Conservation (phyloP, 169 alveolate species). For the Cryptosporidium ubiquitum region DNA sequence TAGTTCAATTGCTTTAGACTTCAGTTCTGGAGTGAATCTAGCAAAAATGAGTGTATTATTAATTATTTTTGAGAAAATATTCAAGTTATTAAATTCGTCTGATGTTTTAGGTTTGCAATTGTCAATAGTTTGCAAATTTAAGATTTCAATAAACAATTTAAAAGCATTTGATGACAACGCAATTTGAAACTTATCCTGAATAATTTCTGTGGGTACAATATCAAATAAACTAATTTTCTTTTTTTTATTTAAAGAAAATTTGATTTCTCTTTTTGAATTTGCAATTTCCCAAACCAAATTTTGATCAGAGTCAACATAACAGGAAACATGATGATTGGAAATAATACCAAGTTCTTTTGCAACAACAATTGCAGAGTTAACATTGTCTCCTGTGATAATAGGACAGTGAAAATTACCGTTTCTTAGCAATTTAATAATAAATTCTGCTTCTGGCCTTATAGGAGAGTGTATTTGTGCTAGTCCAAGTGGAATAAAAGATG, state of each 20-base stretch:
- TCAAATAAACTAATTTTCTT: neutral
- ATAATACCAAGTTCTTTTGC: slow-evolving; percentile 25
- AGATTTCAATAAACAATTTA: neutral
- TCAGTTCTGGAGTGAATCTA: slow-evolving; percentile 61
- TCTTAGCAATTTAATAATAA: neutral
- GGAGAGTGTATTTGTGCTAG: slow-evolving; percentile 44
- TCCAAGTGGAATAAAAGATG: slow-evolving; percentile 51
- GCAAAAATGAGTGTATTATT: slow-evolving; percentile 11
- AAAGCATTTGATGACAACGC: slow-evolving; percentile 27
- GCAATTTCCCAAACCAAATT: slow-evolving; percentile 42
- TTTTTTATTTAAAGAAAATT: neutral
- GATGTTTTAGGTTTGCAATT: neutral
- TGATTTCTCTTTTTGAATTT: neutral
- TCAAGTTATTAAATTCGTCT: neutral
- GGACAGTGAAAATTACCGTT: slow-evolving; percentile 30
- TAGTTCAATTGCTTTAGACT: slow-evolving; percentile 7
- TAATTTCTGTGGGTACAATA: neutral
- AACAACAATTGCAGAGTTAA: slow-evolving; percentile 49
- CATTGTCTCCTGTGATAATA: slow-evolving; percentile 51
- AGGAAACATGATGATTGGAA: neutral
- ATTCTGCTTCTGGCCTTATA: slow-evolving; percentile 38
- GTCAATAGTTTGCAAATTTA: neutral
- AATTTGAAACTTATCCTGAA: slow-evolving; percentile 5
- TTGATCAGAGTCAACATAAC: slow-evolving; percentile 1
- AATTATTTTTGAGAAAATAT: slow-evolving; percentile 11